Evolutionary conservation across 2,329 filamentous ascomycete species (phyloP), one percentile per base, ranked within the genome.

Genomic region (Trichoderma afroharzianum): DNA sequence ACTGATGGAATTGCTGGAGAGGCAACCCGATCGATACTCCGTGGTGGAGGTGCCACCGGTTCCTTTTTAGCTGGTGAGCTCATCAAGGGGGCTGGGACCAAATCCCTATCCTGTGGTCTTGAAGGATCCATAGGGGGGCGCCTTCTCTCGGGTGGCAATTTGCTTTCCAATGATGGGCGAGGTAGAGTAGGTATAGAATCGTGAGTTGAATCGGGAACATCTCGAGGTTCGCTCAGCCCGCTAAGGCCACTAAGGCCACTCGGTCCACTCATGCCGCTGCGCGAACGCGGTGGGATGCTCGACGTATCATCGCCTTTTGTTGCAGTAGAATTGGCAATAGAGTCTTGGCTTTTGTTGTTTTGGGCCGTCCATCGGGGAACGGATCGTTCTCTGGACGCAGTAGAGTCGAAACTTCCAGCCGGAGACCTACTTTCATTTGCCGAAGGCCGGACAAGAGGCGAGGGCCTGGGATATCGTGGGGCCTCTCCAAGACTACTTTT

Each of bases 61-160:
- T 87, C 85, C 73, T 81, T 82, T 59, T 84, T 85, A 69, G 80
- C 79, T 8, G 79, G 79, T 30, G 85, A 84, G 74, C 86, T 88
- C 80, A 87, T 87, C 55, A 90, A 76, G 6, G 88, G 88, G 4
- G 87, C 88, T 7, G 88, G 88, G 3, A 90, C 87, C 43, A 90
- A 79, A 67, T 88, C 85, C 62, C 84, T 84, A 74, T 90, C 85
- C 63, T 85, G 82, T 8, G 87, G 87, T 36, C 87, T 83, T 7
- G 86, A 80, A 8, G 87, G 85, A 72, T 91, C 87, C 88, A 93
- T 91, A 0, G 90, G 89, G 2, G 91, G 91, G 63, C 91, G 83
- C 78, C 86, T 90, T 73, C 91, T 84, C 75, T 92, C 90, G 0
- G 91, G 91, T 1, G 88, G 85, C 39, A 83, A 83, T 26, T 86